Evolutionary conservation across 2,329 filamentous ascomycete genomes (phyloP).

Genomic region (Xylaria sp.): DNA sequence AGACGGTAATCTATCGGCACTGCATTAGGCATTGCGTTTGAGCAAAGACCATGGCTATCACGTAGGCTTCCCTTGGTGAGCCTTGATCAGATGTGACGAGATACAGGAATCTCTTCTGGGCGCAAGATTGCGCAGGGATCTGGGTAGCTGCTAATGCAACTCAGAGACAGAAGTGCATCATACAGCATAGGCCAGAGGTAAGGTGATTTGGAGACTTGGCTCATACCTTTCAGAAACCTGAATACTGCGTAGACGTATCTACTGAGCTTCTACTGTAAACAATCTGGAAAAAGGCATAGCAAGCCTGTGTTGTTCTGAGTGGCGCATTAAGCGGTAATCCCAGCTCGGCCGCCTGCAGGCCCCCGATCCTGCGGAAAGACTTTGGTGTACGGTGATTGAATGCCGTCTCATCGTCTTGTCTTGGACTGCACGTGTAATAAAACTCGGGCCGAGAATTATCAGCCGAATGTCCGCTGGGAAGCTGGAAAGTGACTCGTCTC

Average conservation of each 20-base stretch:
- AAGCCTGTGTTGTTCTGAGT: not conserved
- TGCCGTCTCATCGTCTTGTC: conserved; percentile 10
- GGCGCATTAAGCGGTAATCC: conserved; percentile 19
- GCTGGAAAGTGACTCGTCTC: not conserved
- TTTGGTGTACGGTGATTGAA: conserved; percentile 12
- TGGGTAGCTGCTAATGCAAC: conserved; percentile 20
- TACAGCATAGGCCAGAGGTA: conserved; percentile 11
- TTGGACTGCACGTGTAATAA: conserved; percentile 14
- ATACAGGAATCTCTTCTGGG: not conserved
- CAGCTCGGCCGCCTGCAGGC: conserved; percentile 18
- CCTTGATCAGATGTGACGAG: conserved; percentile 6
- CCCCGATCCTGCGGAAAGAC: conserved; percentile 13
- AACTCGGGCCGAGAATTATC: conserved; percentile 20
- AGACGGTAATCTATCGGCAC: conserved; percentile 14
- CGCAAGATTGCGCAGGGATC: conserved; percentile 2
- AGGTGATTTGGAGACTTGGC: conserved; percentile 24
- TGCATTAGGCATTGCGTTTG: conserved; percentile 13
- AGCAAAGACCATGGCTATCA: conserved; percentile 9
- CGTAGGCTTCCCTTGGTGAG: not conserved
- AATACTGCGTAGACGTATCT: not conserved
- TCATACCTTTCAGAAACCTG: conserved; percentile 3
- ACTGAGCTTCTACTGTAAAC: not conserved
- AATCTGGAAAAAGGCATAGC: not conserved
- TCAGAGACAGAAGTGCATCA: conserved; percentile 14
- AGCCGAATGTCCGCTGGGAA: not conserved